A percentile compares a stretch with the other conserved stretches of the same genome.
phyloP scores from a whole-genome alignment of 306 rosid species.

The Cercis canadensis region DNA sequence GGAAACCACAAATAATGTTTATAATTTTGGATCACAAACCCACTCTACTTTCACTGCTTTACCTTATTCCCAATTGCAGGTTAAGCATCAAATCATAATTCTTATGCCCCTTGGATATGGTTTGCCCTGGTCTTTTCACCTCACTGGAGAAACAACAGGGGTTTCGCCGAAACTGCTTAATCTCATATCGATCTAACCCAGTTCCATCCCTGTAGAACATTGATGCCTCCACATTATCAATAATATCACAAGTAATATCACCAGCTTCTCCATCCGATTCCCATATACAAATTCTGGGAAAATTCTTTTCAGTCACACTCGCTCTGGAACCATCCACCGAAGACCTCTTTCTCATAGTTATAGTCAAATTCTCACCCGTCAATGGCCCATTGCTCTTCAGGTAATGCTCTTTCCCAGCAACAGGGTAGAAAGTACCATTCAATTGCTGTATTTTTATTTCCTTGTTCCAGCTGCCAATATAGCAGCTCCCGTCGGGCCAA shows the following conservation, averaged over 20 bases:
- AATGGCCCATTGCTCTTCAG: slow-evolving; percentile 43
- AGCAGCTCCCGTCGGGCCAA: slow-evolving; percentile 85
- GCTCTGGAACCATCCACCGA: slow-evolving; percentile 64
- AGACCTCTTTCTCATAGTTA: slow-evolving; percentile 71
- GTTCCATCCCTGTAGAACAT: slow-evolving; percentile 57
- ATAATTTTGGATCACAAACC: not conserved
- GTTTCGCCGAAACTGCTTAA: slow-evolving; percentile 54
- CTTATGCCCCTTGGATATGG: slow-evolving; percentile 88
- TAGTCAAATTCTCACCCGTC: slow-evolving; percentile 47
- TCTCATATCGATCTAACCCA: slow-evolving; percentile 45
- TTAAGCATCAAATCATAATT: slow-evolving; percentile 93
- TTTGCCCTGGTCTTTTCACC: slow-evolving; percentile 83
- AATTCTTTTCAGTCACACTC: slow-evolving; percentile 64
- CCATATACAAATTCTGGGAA: slow-evolving; percentile 93
- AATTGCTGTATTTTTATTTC: slow-evolving; percentile 64
- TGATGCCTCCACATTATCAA: slow-evolving; percentile 91
- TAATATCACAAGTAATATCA: slow-evolving; percentile 90
- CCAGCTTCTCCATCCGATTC: slow-evolving; percentile 96
- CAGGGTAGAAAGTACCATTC: slow-evolving; percentile 69
- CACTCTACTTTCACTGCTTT: not conserved
- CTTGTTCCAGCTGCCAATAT: slow-evolving; percentile 73
- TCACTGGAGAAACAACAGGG: slow-evolving; percentile 60
- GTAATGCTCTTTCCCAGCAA: slow-evolving; percentile 44
- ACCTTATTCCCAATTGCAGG: slow-evolving; percentile 95
- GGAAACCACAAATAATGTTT: not conserved